Conservation (phyloP, 495 filamentous ascomycete species). For the Penicillium paxilli region DNA sequence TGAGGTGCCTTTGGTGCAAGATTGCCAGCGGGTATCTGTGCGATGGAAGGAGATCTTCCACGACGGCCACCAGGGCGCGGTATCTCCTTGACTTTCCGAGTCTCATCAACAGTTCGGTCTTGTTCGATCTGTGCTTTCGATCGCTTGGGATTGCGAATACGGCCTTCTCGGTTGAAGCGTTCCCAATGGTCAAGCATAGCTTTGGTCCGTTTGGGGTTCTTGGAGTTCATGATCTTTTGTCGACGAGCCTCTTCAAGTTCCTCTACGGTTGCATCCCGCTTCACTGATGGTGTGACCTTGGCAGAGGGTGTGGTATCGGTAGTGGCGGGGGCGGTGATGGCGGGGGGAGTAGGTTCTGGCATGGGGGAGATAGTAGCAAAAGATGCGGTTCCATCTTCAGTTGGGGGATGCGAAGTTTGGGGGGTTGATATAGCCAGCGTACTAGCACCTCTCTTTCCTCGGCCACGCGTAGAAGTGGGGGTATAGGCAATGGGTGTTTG, state of each 20-base stretch:
- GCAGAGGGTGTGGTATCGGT: conserved; percentile 5
- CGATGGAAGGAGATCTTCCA: conserved; percentile 24
- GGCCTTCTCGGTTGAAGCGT: conserved; percentile 44
- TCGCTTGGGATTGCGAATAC: conserved; percentile 47
- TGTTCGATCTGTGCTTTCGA: conserved; percentile 49
- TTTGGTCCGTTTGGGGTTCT: conserved; percentile 49
- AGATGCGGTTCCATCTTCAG: conserved; percentile 7
- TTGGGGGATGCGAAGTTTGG: background rate
- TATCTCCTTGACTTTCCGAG: conserved; percentile 22
- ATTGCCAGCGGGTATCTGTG: conserved; percentile 21
- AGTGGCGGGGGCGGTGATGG: conserved; percentile 11
- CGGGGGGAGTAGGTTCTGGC: conserved; percentile 3
- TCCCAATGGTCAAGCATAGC: conserved; percentile 53
- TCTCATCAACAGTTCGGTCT: conserved; percentile 29
- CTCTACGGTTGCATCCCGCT: conserved; percentile 21
- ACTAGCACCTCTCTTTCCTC: conserved; percentile 25
- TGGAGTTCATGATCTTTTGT: conserved; percentile 45
- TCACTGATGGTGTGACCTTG: conserved; percentile 5
- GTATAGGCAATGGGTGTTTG: conserved; percentile 7
- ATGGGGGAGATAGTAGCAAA: conserved; percentile 11
- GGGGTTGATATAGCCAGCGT: conserved; percentile 5
- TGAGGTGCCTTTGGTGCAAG: conserved; percentile 26
- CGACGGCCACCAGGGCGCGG: conserved; percentile 14
- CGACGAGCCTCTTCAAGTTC: conserved; percentile 35
- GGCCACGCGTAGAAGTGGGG: conserved; percentile 20